These are phyloP conservation scores for Zymoseptoria brevis DNA, from an alignment of 2,329 filamentous ascomycete species.

Conservation along the genomic window DNA sequence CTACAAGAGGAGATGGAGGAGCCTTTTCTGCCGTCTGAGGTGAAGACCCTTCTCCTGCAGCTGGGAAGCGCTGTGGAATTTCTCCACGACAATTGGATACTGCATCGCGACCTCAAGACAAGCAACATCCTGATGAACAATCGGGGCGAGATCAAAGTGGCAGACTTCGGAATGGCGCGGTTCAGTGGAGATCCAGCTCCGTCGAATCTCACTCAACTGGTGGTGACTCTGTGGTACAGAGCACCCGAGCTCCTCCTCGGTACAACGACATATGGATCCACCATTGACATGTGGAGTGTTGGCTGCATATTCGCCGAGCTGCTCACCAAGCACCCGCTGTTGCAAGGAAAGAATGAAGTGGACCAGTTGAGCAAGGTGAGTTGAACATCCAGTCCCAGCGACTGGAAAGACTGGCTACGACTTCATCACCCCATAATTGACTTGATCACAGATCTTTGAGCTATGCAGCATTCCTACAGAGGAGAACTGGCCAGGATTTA, in stretches of 20 bases:
- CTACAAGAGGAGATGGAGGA: constrained; percentile 91
- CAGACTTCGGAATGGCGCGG: constrained; percentile 96
- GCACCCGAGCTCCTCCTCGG: constrained; percentile 85
- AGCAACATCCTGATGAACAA: constrained; percentile 94
- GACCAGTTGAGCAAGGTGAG: constrained; percentile 66
- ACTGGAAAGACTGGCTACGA: constrained; percentile 23
- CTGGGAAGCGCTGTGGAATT: constrained; percentile 73
- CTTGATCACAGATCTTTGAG: constrained; percentile 59
- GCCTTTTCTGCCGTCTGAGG: constrained; percentile 84
- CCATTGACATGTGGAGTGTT: constrained; percentile 91
- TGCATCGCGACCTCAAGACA: constrained; percentile 84
- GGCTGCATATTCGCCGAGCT: constrained; percentile 95
- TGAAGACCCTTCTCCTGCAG: constrained; percentile 82
- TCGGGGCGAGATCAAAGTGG: constrained; percentile 86
- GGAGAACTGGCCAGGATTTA: constrained; percentile 77
- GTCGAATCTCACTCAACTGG: constrained; percentile 75
- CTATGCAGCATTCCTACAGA: constrained; percentile 81
- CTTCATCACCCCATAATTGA: constrained; percentile 13
- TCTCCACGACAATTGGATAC: constrained; percentile 81
- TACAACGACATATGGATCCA: constrained; percentile 61
- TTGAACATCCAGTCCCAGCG: constrained; percentile 18
- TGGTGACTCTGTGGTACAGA: constrained; percentile 96
- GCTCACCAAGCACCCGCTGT: constrained; percentile 68
- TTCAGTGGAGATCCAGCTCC: constrained; percentile 71
- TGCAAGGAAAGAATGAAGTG: constrained; percentile 88